Evolutionary conservation across 2,329 filamentous ascomycete genomes (phyloP), one percentile per base, ranked within the genome.

Genomic region (Penicillium frequentans): DNA sequence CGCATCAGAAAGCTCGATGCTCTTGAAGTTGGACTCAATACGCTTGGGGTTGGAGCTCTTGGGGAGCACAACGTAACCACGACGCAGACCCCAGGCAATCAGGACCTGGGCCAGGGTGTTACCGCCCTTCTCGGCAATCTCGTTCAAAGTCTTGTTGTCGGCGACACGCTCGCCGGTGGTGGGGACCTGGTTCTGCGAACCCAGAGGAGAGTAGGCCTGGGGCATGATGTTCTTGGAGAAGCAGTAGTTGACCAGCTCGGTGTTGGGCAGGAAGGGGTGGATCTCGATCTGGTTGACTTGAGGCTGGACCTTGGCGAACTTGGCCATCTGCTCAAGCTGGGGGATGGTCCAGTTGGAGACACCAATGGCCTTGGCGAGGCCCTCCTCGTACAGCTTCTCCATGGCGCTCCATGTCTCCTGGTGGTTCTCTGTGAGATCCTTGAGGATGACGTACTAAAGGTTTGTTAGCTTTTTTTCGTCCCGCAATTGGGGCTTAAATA

Each of bases 291-390:
- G 77, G 71, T 79, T 80, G 61, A 76, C 68, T 21, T 73, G 71
- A 14, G 77, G 77, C 52, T 74, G 70, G 51, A 80, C 69, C 62
- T 76, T 72, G 64, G 76, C 74, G 64, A 70, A 71, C 58, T 70
- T 68, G 42, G 80, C 64, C 55, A 84, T 75, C 54, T 75, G 67
- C 61, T 82, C 72, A 14, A 84, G 71, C 37, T 81, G 77, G 13
- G 69, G 66, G n/a, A 81, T 80, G 52, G 77, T 77, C 75, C 89
- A 93, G 77, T 93, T 95, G 67, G 87, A 90, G 14, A 95, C 86
- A 51, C 90, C 90, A 64, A 95, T 91, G 55, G 87, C 85, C 63
- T 80, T 82, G 49, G 85, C 86, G 59, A 84, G 84, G 60, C 88
- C 88, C 1, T 84, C 82, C 13, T 74, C 70, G 31, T 85, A 76